A percentile compares a stretch with the other conserved stretches of the same genome.
Conservation (phyloP, 495 filamentous ascomycete species). For the Oidiodendron maius region DNA sequence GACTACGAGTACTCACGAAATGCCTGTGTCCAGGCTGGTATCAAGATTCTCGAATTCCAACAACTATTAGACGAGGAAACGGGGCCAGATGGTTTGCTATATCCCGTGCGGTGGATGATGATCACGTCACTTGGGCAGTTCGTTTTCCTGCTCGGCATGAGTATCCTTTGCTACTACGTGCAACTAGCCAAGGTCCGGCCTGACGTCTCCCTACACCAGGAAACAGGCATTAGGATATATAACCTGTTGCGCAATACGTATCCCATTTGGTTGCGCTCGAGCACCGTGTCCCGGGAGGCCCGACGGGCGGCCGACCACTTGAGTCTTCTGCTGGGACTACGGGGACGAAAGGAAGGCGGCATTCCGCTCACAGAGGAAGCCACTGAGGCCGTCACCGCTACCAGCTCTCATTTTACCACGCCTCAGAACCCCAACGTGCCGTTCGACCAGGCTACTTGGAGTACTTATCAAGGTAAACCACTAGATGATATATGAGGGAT, state of each 20-base stretch:
- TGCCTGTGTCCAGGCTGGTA: conserved; percentile 61
- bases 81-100: conserved; percentile 31
- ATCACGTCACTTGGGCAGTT: too few species aligned
- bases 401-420: not conserved
- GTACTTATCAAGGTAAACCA: too few species aligned
- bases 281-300: conserved; percentile 7
- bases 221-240: conserved; percentile 16
- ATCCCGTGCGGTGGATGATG: conserved; percentile 28
- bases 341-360: not conserved
- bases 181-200: conserved; percentile 13
- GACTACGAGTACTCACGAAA: conserved; percentile 64
- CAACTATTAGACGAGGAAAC: conserved; percentile 28
- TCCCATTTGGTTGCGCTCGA: conserved; percentile 18
- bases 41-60: conserved; percentile 50
- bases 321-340: conserved; percentile 7
- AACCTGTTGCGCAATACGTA: conserved; percentile 17
- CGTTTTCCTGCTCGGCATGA: conserved; percentile 20
- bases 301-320: conserved; percentile 4
- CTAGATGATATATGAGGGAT: too few species aligned
- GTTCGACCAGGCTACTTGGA: too few species aligned
- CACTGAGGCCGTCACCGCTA: not conserved
- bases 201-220: conserved; percentile 6
- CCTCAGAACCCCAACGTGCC: too few species aligned
- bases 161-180: conserved; percentile 21
- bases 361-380: not conserved